Evolutionary conservation across 805 yeast species (phyloP), one percentile per base, ranked within the genome.

Genomic region (Candida maris): DNA sequence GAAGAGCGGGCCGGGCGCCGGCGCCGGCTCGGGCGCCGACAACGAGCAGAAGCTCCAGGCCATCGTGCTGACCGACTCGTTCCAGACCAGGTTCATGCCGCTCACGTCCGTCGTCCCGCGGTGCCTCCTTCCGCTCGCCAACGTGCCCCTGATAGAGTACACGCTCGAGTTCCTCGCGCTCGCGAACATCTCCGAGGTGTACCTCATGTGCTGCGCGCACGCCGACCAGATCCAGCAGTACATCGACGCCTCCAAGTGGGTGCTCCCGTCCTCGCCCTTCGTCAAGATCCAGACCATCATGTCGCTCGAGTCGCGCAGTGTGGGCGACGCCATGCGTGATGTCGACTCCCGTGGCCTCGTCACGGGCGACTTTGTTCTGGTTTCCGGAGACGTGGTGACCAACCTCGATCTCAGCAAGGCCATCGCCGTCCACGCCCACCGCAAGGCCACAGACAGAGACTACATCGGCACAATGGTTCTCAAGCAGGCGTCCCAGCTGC

Each of bases 291-390:
- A 78, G 32, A 83, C 95, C 3, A 76, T 91, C 35, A 74, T 85
- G 70, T 78, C 94, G 17, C 77, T 87, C 32, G 96, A 91, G 59
- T 80, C 93, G 8, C 68, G 89, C 59, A 85, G 95, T 19, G 95
- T 91, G 8, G 98, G 98, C 48, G 98, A 93, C 64, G 94, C 95
- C 15, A 85, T 93, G 95, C 75, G 98, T 59, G 97, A 91, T 56
- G 67, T 93, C 40, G 98, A 93, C 59, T 81, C 85, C 42, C 71
- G 95, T 50, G 96, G 96, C 5, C 66, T 91, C 39, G 85, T 93
- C 34, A 78, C 85, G 1, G 89, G 94, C 10, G 98, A 93, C 61
- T 93, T 93, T 53, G 65, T 93, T 38, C 69, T 93, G 24, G 85
- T 93, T 21, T 79, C 94, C 6, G 98, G 98, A 43, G 98, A 93